phyloP scores from a whole-genome alignment of 1,284 basidiomycete genomes.

The Spongispora temasekensis region DNA sequence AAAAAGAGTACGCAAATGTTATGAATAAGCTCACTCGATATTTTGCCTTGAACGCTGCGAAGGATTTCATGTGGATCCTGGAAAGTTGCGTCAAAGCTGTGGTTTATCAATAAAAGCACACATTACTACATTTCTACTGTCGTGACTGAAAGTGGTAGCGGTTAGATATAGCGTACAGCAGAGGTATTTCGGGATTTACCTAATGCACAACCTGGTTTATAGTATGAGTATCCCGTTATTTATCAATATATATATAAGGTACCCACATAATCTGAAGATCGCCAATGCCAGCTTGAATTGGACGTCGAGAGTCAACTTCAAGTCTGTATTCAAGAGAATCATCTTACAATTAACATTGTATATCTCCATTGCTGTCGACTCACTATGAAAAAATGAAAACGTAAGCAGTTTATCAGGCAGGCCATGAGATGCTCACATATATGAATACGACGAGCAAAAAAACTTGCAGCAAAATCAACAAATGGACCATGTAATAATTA shows the following conservation, averaged over 20 bases:
- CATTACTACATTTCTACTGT: slow-evolving; percentile 42
- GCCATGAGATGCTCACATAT: slow-evolving; percentile 22
- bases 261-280: slow-evolving; percentile 36
- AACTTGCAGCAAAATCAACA: slow-evolving; percentile 17
- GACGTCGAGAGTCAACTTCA: neutral
- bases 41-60: slow-evolving; percentile 23
- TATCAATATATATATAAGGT: slow-evolving; percentile 28
- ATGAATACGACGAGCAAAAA: slow-evolving; percentile 34
- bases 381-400: slow-evolving; percentile 21
- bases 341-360: slow-evolving; percentile 24
- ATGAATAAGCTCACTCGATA: slow-evolving; percentile 22
- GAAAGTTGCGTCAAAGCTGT: neutral
- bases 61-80: slow-evolving; percentile 31
- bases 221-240: neutral
- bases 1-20: neutral
- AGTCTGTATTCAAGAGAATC: neutral
- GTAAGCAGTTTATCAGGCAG: neutral
- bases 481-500: neutral
- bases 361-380: slow-evolving; percentile 28
- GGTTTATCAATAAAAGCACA: neutral
- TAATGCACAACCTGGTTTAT: slow-evolving; percentile 28
- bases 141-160: slow-evolving; percentile 27
- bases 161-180: neutral
- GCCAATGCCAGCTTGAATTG: slow-evolving; percentile 28
- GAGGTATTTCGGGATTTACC: slow-evolving; percentile 19